phyloP scores from a whole-genome alignment of 148 eudicot species.

The Chenopodium quinoa region DNA sequence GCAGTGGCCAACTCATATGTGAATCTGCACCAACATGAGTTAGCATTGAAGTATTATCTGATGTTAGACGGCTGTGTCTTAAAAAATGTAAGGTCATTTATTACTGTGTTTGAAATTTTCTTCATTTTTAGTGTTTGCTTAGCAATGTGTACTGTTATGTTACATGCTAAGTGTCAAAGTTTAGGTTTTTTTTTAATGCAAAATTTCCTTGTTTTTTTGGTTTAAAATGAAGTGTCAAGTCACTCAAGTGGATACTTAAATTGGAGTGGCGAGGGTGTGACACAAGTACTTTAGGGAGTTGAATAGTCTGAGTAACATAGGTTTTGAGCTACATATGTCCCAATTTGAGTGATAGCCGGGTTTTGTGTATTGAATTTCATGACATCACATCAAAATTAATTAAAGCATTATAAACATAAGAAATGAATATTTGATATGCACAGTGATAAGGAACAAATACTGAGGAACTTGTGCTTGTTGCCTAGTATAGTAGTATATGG shows the following conservation, averaged over 20 bases:
- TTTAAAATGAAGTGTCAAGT: background rate
- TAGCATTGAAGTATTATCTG: conserved; percentile 73
- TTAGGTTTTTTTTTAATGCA: background rate
- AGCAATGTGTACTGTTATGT: too few species aligned
- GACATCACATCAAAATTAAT: background rate
- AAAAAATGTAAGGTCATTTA: conserved; percentile 41
- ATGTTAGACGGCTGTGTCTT: conserved; percentile 50
- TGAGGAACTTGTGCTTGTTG: background rate
- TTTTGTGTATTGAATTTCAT: background rate
- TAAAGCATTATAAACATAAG: background rate
- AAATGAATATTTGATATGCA: background rate
- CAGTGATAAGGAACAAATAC: background rate
- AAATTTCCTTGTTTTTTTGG: background rate
- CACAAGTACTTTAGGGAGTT: background rate
- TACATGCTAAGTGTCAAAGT: background rate
- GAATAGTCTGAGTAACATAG: background rate
- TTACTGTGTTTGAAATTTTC: background rate
- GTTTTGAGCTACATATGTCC: background rate
- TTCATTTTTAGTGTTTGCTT: background rate
- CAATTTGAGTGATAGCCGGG: background rate
- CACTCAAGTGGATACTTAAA: background rate
- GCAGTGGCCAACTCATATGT: conserved; percentile 63
- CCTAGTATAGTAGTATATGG: background rate
- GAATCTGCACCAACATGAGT: conserved; percentile 50
- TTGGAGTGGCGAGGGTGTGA: background rate